phyloP scores from a whole-genome alignment of 768 basidiomycete species.

The Coprinopsis marcescibilis region DNA sequence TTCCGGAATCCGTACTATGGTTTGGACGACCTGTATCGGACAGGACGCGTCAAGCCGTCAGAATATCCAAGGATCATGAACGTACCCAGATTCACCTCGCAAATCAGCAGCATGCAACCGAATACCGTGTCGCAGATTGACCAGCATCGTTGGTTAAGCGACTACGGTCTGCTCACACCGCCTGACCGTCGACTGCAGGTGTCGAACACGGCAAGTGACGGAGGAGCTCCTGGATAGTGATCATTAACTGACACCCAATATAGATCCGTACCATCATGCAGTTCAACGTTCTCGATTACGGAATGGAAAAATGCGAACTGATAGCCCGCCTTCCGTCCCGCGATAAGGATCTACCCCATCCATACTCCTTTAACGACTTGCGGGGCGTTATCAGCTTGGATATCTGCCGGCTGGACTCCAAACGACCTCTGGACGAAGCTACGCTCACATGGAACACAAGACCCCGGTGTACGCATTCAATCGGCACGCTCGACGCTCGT shows the following conservation, averaged over 20 bases:
- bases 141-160: slow-evolving; percentile 22
- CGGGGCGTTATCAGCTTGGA: slow-evolving; percentile 17
- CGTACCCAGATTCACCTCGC: slow-evolving; percentile 20
- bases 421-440: slow-evolving; percentile 19
- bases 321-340: slow-evolving; percentile 20
- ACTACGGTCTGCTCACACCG: slow-evolving; percentile 23
- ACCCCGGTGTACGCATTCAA: slow-evolving; percentile 15
- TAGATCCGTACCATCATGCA: slow-evolving; percentile 22
- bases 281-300: slow-evolving; percentile 23
- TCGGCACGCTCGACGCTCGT: slow-evolving; percentile 18
- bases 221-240: not conserved
- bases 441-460: slow-evolving; percentile 19
- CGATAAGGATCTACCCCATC: slow-evolving; percentile 20
- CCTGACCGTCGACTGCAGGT: slow-evolving; percentile 22
- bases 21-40: slow-evolving; percentile 20
- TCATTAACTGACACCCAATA: not conserved
- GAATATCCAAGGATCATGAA: slow-evolving; percentile 17
- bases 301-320: slow-evolving; percentile 24
- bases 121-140: slow-evolving; percentile 20
- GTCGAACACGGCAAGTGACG: slow-evolving; percentile 15
- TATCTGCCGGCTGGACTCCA: slow-evolving; percentile 19
- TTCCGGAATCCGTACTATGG: slow-evolving; percentile 23
- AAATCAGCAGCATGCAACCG: slow-evolving; percentile 19
- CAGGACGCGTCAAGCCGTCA: slow-evolving; percentile 14
- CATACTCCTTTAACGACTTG: slow-evolving; percentile 15